A percentile compares a stretch with the other conserved stretches of the same genome.
These are phyloP conservation scores for Microcera coccophila DNA, from an alignment of 2,329 filamentous ascomycete species.

Conservation along the genomic window DNA sequence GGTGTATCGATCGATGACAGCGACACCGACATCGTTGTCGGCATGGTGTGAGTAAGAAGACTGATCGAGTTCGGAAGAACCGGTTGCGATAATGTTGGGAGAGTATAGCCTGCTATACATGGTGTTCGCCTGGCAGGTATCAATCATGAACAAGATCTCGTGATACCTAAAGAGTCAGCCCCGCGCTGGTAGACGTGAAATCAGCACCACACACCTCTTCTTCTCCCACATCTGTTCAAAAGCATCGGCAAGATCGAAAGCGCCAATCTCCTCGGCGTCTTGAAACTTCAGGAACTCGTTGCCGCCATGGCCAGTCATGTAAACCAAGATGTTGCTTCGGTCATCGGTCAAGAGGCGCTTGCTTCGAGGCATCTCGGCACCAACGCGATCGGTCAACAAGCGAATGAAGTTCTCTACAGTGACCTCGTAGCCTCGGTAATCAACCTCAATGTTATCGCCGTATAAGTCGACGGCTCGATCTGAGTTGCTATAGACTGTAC, in stretches of 20 bases:
- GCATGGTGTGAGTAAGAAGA: slow-evolving; percentile 97
- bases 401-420: slow-evolving; percentile 99
- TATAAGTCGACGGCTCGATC: slow-evolving; percentile 94
- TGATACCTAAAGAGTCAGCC: slow-evolving; percentile 63
- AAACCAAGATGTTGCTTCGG: slow-evolving; percentile 93
- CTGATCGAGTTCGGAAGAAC: slow-evolving; percentile 92
- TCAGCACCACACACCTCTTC: slow-evolving; percentile 67
- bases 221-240: slow-evolving; percentile 99
- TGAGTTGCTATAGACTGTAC: slow-evolving; percentile 97
- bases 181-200: slow-evolving; percentile 12
- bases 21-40: slow-evolving; percentile 95
- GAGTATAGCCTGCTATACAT: slow-evolving; percentile 99
- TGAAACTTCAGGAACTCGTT: slow-evolving; percentile 99
- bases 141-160: slow-evolving; percentile 99
- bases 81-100: slow-evolving; percentile 95
- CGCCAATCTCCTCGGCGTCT: slow-evolving; percentile 94
- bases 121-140: slow-evolving; percentile 98
- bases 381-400: slow-evolving; percentile 87
- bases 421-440: slow-evolving; percentile 96
- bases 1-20: slow-evolving; percentile 96
- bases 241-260: slow-evolving; percentile 91
- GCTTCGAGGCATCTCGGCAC: slow-evolving; percentile 89
- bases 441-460: slow-evolving; percentile 97
- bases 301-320: slow-evolving; percentile 98
- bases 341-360: slow-evolving; percentile 94